Base-by-base conservation (phyloP, 169 alveolate genomes). In the Miamiensis avidus region DNA sequence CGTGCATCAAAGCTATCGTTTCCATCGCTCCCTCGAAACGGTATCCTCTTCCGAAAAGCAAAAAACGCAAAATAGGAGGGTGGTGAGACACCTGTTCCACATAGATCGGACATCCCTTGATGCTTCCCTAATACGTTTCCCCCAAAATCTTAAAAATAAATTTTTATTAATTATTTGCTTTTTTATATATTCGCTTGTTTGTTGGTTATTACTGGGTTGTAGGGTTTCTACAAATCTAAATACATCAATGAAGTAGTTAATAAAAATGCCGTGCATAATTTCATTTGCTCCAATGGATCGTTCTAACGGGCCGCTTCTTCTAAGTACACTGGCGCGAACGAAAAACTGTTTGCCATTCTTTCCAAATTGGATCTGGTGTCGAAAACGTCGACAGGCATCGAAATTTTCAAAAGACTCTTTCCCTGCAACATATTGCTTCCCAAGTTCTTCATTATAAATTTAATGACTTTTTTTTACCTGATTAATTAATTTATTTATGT, bases 11-110 rank as follows among this genome's bases (percentile, higher is more conserved):
- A 29, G 94, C 90, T 29, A 78, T 86, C 82, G 88, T 82, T 79
- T 92, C 92, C 25, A 88, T 81, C 75, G 89, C 83, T 11, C 96
- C 96, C 32, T 88, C 78, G 29, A 88, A 82, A 79, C 76, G 86
- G 76, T 88, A 92, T 75, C 87, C 83, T 64, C 84, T 77, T 49
- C 91, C 91, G 65, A 88, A 86, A 29, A 90, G 87, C 34, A 64
- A 78, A 49, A 90, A 74, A 15, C 91, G 79, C 84, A 88, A 88
- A 79, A 90, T 82, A 15, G 96, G 96, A 16, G 96, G 96, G 83
- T 92, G 96, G 78, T 92, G 96, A 79, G 93, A 84, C 1, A 92
- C 88, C 82, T 92, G 90, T 81, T 92, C 96, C 29, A 86, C 86
- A 90, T 90, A 92, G 64, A 88, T 88, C 11, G 94, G 89, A 32